Percentiles rank a stretch among this genome's conserved stretches.
These are phyloP conservation scores for Astrocystis sublimbata DNA, from an alignment of 495 filamentous ascomycete genomes.

Conservation along the genomic window DNA sequence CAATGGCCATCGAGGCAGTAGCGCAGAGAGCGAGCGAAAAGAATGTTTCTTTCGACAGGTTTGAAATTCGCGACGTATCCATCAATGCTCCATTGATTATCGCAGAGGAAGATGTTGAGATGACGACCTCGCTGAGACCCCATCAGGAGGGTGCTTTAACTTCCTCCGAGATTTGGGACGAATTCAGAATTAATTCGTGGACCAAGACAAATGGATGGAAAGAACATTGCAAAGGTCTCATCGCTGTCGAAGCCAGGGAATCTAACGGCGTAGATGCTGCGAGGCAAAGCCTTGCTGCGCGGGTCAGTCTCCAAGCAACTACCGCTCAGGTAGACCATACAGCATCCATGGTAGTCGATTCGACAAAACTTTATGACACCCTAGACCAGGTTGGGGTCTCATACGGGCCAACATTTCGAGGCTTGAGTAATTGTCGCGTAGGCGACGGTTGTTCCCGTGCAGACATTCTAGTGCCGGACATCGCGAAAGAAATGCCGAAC, in stretches of 20 bases:
- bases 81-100: constrained; percentile 49
- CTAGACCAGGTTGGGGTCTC: constrained; percentile 43
- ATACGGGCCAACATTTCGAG: constrained; percentile 49
- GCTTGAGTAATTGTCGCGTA: constrained; percentile 44
- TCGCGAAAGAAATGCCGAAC: constrained; percentile 54
- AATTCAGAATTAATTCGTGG: constrained; percentile 51
- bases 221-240: constrained; percentile 48
- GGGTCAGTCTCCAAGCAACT: constrained; percentile 30
- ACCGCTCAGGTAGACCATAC: constrained; percentile 27
- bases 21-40: constrained; percentile 37
- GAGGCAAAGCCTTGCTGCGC: constrained; percentile 30
- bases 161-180: constrained; percentile 44
- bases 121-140: constrained; percentile 44
- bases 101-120: constrained; percentile 47
- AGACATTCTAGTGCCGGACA: constrained; percentile 48
- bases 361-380: constrained; percentile 39
- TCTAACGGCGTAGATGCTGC: constrained; percentile 40
- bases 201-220: constrained; percentile 46
- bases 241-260: constrained; percentile 36
- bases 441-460: constrained; percentile 42
- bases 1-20: constrained; percentile 58
- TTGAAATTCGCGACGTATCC: constrained; percentile 46
- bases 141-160: constrained; percentile 39
- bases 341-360: constrained; percentile 26
- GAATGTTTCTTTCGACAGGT: constrained; percentile 37